A percentile compares a stretch with the other conserved stretches of the same genome.
Evolutionary conservation across 768 basidiomycete species (phyloP).

Genomic region (Lentinula edodes): DNA sequence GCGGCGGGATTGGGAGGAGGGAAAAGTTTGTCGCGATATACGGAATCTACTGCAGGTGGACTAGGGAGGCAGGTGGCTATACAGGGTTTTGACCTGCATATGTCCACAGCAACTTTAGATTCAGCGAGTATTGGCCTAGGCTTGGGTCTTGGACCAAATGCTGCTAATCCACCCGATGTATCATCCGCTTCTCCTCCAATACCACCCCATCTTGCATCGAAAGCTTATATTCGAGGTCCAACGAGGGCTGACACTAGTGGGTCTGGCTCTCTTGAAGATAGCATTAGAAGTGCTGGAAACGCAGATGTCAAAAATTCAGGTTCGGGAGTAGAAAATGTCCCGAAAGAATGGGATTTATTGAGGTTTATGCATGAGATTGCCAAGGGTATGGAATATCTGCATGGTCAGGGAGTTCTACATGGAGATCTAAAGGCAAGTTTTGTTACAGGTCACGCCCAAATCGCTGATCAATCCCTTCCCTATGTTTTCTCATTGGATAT

Average conservation of each 20-base stretch:
- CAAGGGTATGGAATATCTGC: conserved; percentile 78
- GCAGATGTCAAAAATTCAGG: conserved; percentile 7
- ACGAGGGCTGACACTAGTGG: too few relatives aligned
- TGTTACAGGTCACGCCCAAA: background rate
- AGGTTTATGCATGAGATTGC: conserved; percentile 70
- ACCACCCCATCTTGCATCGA: background rate
- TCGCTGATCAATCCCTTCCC: background rate
- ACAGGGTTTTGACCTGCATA: background rate
- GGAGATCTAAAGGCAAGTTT: conserved; percentile 71
- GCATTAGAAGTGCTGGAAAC: background rate
- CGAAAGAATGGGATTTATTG: conserved; percentile 40
- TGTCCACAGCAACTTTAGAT: background rate
- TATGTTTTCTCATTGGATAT: background rate
- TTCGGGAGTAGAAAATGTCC: conserved; percentile 10
- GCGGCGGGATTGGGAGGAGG: conserved; percentile 10
- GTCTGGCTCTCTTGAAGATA: background rate
- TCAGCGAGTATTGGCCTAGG: background rate
- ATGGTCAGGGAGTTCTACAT: conserved; percentile 62
- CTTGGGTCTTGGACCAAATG: background rate
- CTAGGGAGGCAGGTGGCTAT: too few relatives aligned
- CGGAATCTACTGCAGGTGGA: too few relatives aligned
- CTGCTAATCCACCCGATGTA: background rate
- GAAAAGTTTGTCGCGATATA: conserved; percentile 11
- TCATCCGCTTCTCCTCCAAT: background rate
- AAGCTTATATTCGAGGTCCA: too few relatives aligned